These are phyloP conservation scores for Mycena galopus DNA, from an alignment of 768 basidiomycete species.

Conservation along the genomic window DNA sequence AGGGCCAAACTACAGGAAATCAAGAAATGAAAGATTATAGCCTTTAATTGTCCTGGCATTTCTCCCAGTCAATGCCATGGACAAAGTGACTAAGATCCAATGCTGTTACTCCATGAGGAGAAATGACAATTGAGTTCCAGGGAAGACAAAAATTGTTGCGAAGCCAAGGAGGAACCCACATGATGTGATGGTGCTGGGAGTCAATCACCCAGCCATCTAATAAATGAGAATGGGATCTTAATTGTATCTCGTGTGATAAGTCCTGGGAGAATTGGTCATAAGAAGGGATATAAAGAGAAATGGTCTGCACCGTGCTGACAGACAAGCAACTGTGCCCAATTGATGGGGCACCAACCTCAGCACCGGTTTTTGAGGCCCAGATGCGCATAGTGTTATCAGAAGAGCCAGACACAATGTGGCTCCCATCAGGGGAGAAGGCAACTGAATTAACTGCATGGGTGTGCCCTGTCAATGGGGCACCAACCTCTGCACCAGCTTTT, in stretches of 20 bases:
- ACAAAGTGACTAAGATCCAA: background rate
- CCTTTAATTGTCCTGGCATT: background rate
- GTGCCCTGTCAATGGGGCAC: no score
- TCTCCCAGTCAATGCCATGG: background rate
- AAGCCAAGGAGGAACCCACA: constrained; percentile 3
- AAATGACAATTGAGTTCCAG: background rate
- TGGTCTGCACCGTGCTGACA: no score
- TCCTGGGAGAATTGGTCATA: background rate
- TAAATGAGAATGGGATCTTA: background rate
- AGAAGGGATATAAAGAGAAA: background rate
- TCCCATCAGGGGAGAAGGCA: no score
- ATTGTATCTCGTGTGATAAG: background rate
- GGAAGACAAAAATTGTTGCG: background rate
- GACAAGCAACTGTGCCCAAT: no score
- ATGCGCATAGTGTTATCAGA: no score
- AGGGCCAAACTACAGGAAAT: no score
- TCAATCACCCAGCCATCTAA: background rate
- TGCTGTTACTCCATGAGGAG: background rate
- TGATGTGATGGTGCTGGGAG: background rate
- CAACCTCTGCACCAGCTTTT: background rate
- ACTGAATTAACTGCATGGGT: no score
- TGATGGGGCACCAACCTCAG: no score
- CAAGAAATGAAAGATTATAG: background rate
- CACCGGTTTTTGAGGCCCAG: no score
- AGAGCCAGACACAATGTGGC: no score